Percentiles rank a stretch among this genome's conserved stretches.
Evolutionary conservation across 345 rosid genomes (phyloP).

Genomic region (Eucalyptus cloeziana): DNA sequence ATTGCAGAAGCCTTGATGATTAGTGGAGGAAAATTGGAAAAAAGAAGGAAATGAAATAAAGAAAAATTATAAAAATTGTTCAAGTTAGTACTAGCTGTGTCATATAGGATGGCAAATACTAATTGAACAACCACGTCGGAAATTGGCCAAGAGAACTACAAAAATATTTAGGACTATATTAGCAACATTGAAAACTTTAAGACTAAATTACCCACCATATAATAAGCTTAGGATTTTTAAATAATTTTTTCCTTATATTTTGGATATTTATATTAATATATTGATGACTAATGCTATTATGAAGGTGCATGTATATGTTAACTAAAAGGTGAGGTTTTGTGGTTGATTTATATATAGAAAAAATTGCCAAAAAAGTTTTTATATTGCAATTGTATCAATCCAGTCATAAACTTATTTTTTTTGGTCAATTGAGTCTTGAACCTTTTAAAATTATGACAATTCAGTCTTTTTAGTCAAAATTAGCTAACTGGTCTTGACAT

Average conservation of each 20-base stretch:
- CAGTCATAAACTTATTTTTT: too few relatives aligned
- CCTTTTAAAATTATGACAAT: too few relatives aligned
- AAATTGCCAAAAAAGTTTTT: too few relatives aligned
- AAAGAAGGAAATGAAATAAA: background rate
- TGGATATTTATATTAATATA: background rate
- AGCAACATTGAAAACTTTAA: background rate
- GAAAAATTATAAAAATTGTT: too few relatives aligned
- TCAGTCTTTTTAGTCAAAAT: too few relatives aligned
- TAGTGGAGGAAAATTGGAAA: background rate
- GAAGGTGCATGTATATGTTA: background rate
- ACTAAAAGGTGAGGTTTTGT: background rate
- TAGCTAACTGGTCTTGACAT: fast-evolving
- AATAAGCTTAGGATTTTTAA: background rate
- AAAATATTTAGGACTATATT: too few relatives aligned
- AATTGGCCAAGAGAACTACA: background rate
- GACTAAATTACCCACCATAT: background rate
- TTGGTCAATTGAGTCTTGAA: too few relatives aligned
- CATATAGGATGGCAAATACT: too few relatives aligned
- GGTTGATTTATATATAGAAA: background rate
- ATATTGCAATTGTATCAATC: too few relatives aligned
- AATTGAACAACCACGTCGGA: background rate
- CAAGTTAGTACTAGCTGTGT: fast-evolving
- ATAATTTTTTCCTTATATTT: background rate
- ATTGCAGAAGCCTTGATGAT: background rate
- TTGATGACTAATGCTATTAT: background rate